Base-by-base conservation (phyloP, 345 rosid genomes). In the Viola odorata region DNA sequence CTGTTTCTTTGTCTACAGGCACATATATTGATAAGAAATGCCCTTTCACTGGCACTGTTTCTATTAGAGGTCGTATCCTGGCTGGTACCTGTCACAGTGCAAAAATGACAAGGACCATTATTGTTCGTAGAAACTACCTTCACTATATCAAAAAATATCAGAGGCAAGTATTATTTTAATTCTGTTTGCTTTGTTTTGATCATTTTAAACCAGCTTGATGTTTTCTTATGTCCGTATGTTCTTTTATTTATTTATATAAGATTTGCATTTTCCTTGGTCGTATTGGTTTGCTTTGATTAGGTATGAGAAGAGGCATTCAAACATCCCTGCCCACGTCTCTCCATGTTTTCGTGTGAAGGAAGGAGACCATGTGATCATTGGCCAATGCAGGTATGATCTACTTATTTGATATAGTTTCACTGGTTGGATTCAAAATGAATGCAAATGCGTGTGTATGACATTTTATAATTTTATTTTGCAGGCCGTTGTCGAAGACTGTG, bases 401-500 rank as follows among this genome's bases (percentile, higher is more conserved):
- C 32, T 23, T 23, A 2, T 23, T 23, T 23, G 32, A 23, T 23
- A 23, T 23, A 23, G 32, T 2, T 56, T 14, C 12, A 14, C 0
- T 8, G 32, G 14, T 16, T 3, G 23, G 38, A 3, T 16, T 11
- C 45, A 52, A 32, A 23, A 32, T 32, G 13, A 3, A 40, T 40
- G 41, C 0, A 0, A 11, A 12, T 16, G 8, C 1, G 0, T 44
- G 13, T 23, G 4, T 48, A 58, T 8, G 32, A 6, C 44, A 45
- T 60, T 3, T 5, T 32, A 23, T 2, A 23, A 41, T 15, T 40
- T 1, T 15, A 14, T 14, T 14, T 36, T 39, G 6, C 60, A 87
- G 97, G 89, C 32, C 32, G 1, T 23, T 23, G 32, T 23, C 32
- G 2, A 23, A 23, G 32, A 23, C 32, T 2, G 32, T 23, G 32